Evolutionary conservation across 306 rosid genomes (phyloP), one percentile per base, ranked within the genome.

Genomic region (Vicia villosa): DNA sequence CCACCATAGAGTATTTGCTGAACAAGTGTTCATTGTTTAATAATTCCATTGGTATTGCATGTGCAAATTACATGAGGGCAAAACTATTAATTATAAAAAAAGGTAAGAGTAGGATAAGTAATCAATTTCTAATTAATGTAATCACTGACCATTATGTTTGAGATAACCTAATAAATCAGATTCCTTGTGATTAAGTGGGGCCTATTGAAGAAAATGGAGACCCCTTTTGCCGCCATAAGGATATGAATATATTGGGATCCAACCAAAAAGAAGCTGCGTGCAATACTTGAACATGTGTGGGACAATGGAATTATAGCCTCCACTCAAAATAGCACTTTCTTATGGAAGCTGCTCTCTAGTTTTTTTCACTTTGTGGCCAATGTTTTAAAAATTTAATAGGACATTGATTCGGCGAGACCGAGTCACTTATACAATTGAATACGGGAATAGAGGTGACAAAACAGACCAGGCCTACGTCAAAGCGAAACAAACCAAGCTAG

Each of bases 311-410:
- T 40, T 22, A 64, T 32, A 30, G 22, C 15, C 43, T 69, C 81
- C 81, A 73, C 77, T 51, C 49, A 47, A 72, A 46, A 19, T 46
- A 46, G n/a, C 45, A 57, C 14, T 70, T 70, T 34, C 42, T 57
- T 30, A 26, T 34, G 68, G 22, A 59, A 60, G 36, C 47, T 59
- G 37, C 7, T 13, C 7, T 20, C 50, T n/a, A 21, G 34, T 26
- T 46, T 38, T 71, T 46, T 21, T 55, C 16, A 24, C 37, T 22
- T 5, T 55, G 16, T 56, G 19, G 28, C 6, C 12, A 3, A 13
- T 56, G 62, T 28, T 26, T 26, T 26, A 26, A 26, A 56, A 26
- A 26, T 1, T 5, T 1, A 56, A 56, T 13, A 5, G 11, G 11
- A 56, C 0, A 56, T 56, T 6, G 1, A 56, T 14, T 8, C 11